Conservation (phyloP, 805 yeast species). For the Cyberlindnera euphorbiae region DNA sequence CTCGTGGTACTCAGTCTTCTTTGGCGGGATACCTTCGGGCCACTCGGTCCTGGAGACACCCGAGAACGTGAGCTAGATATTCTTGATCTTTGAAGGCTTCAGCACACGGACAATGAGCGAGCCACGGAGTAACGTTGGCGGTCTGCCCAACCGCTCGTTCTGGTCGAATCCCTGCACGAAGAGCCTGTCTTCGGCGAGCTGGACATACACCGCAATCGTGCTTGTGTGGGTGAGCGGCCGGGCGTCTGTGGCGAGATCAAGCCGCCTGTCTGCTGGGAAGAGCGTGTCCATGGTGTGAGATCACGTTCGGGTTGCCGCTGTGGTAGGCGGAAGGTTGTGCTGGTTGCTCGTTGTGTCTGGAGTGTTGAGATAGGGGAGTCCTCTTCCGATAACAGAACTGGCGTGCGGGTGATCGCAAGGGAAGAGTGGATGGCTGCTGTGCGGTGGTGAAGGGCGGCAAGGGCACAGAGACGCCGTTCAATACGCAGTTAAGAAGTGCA, state of each 20-base stretch:
- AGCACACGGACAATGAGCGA: slow-evolving; percentile 62
- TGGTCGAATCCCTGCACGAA: slow-evolving; percentile 79
- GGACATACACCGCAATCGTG: slow-evolving; percentile 63
- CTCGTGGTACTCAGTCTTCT: slow-evolving; percentile 62
- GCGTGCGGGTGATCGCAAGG: no score
- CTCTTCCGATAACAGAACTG: no score
- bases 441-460: no score
- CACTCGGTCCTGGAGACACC: slow-evolving; percentile 83
- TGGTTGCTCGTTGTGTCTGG: no score
- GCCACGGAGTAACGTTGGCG: slow-evolving; percentile 82
- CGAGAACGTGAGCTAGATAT: slow-evolving; percentile 53
- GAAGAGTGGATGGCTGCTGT: no score
- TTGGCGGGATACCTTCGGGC: slow-evolving; percentile 98
- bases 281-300: slow-evolving; percentile 30
- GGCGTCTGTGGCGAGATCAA: slow-evolving; percentile 36
- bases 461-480: no score
- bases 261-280: slow-evolving; percentile 47
- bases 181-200: slow-evolving; percentile 74
- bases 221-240: slow-evolving; percentile 56
- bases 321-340: not conserved
- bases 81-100: slow-evolving; percentile 68
- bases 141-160: slow-evolving; percentile 55
- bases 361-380: no score
- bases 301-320: no score
- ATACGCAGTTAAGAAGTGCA: no score